Conservation (phyloP, 148 eudicot genomes). For the Rhododendron ferrugineum region DNA sequence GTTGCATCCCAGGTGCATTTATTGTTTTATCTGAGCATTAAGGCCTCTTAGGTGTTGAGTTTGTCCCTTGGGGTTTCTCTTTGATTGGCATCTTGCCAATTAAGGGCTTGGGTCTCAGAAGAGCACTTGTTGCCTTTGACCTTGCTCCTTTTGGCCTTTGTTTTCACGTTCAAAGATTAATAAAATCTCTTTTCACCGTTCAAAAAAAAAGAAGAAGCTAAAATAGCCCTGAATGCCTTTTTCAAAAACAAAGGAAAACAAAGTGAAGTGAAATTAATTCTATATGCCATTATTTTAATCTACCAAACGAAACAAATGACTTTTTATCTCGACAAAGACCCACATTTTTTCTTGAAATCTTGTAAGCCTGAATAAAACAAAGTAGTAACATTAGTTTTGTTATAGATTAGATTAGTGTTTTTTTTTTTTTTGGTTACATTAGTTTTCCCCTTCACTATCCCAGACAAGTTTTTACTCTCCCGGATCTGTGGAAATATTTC, state of each 20-base stretch:
- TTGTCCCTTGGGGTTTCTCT: too few species aligned
- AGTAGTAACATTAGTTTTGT: not conserved
- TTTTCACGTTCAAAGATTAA: too few species aligned
- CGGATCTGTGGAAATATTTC: not conserved
- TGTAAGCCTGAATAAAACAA: not conserved
- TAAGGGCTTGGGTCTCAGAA: too few species aligned
- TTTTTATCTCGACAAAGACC: not conserved
- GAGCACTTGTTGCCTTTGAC: too few species aligned
- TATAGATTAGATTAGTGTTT: not conserved
- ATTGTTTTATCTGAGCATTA: too few species aligned
- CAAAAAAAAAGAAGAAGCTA: not conserved
- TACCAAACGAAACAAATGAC: not conserved
- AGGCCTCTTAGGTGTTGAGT: too few species aligned
- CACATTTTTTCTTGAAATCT: not conserved
- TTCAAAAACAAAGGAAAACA: not conserved
- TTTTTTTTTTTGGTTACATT: too few species aligned
- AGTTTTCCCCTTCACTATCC: not conserved
- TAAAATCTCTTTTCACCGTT: too few species aligned
- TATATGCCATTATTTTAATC: not conserved
- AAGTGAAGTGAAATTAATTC: not conserved
- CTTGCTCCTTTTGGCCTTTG: too few species aligned
- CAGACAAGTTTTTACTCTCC: not conserved
- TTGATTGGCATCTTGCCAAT: too few species aligned
- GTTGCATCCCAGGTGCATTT: too few species aligned
- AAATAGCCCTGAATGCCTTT: not conserved